Evolutionary conservation across 1,284 basidiomycete species (phyloP), one percentile per base, ranked within the genome.

Genomic region (Boletus smithii): DNA sequence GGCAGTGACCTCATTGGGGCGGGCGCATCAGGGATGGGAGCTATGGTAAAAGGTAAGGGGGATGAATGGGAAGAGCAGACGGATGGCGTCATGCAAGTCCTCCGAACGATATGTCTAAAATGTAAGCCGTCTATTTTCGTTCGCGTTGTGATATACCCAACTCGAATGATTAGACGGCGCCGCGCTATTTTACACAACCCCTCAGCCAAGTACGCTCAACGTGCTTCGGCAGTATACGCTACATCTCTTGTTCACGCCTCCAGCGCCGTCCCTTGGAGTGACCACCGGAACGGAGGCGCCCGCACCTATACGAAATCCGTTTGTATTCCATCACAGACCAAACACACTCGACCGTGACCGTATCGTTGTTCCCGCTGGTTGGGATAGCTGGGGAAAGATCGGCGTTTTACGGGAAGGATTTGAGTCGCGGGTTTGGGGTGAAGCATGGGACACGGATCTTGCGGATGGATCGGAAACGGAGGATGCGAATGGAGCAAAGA

Each of bases 301-400:
- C 7, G 77, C 83, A 17, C 81, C 77, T 18, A 72, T 71, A 34
- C 79, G 82, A 35, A 88, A 89, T 53, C 80, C 85, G 0, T 97
- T 97, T 69, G 85, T 90, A 0, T 98, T 97, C 69, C 70, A 77
- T 3, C 81, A 91, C 50, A 86, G 88, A 52, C 87, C 95, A 0
- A 97, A 97, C 62, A 88, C 91, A 0, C 75, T 98, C 22, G 95
- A 99, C 63, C 80, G 94, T 26, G 94, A 97, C 60, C 85, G 83
- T 8, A 88, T 99, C 40, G 79, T 97, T 39, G 85, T 99, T 1
- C 97, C 95, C 1, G 79, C 89, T 1, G 97, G 95, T 3, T 99
- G 95, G 97, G 95, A 99, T 66, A 91, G 88, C 54, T 97, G 91
- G 89, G 94, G 93, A 3, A 98, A 98, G 74, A 97, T 98, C 54